phyloP scores from a whole-genome alignment of 176 grass and related monocot species.

The Oropetium thomaeum region DNA sequence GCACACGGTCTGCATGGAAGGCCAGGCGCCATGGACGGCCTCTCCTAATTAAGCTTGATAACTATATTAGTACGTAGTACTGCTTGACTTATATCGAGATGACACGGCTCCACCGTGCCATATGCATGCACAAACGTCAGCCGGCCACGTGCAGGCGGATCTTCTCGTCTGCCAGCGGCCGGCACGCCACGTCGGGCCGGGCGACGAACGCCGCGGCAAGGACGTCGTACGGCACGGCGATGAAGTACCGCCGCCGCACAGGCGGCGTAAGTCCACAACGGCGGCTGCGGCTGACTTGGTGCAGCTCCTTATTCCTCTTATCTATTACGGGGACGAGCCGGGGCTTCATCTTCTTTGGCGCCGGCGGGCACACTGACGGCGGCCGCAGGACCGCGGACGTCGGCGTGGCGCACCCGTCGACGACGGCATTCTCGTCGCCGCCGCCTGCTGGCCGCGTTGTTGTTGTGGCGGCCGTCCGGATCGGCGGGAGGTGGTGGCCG shows the following conservation, averaged over 20 bases:
- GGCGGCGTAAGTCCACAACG: background rate
- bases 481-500: constrained; percentile 16
- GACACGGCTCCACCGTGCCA: too few relatives aligned
- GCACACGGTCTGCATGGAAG: background rate
- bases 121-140: background rate
- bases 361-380: constrained; percentile 37
- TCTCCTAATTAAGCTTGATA: background rate
- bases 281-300: background rate
- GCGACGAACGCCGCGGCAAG: constrained; percentile 41
- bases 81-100: too few relatives aligned
- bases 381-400: constrained; percentile 19
- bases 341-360: constrained; percentile 58
- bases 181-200: background rate
- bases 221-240: constrained; percentile 37
- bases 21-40: constrained; percentile 7
- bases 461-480: background rate
- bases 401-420: constrained; percentile 40
- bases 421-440: background rate
- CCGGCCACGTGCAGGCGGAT: constrained; percentile 35
- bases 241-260: constrained; percentile 24
- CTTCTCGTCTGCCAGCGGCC: constrained; percentile 30
- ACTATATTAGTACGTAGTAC: background rate
- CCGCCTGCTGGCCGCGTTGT: background rate
- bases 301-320: constrained; percentile 9
- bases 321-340: too few relatives aligned